Percentiles rank a stretch among this genome's conserved stretches.
Conservation (phyloP, 768 basidiomycete genomes). For the Pholiota microspora region DNA sequence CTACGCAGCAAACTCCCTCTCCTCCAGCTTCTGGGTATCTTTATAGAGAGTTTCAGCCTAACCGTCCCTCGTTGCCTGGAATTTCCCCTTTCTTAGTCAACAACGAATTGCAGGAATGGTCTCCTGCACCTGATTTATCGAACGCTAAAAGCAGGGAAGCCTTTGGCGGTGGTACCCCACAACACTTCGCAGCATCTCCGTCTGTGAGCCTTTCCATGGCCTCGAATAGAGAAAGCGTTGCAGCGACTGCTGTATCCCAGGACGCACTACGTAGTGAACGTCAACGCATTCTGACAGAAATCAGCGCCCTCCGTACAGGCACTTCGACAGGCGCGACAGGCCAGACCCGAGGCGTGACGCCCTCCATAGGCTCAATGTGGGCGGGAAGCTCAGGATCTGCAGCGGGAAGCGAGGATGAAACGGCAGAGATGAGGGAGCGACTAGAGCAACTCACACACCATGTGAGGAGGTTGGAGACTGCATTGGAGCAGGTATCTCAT, state of each 20-base stretch:
- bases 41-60: neutral
- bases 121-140: neutral
- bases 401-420: neutral
- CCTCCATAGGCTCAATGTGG: neutral
- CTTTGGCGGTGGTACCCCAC: neutral
- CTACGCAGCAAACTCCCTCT: neutral
- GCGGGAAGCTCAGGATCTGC: neutral
- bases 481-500: neutral
- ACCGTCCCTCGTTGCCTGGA: neutral
- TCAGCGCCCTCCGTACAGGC: neutral
- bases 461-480: neutral
- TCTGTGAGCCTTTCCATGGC: neutral
- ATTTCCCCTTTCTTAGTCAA: neutral
- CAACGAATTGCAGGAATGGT: neutral
- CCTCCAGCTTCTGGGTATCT: neutral
- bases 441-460: neutral
- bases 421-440: neutral
- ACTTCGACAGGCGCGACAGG: neutral
- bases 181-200: neutral
- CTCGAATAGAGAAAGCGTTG: neutral
- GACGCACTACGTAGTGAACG: neutral
- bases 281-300: neutral
- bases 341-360: too few species aligned
- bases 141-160: neutral
- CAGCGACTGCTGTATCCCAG: neutral